A percentile compares a stretch with the other conserved stretches of the same genome.
Evolutionary conservation across 2,329 filamentous ascomycete genomes (phyloP).

Genomic region (Aquanectria penicillioides): DNA sequence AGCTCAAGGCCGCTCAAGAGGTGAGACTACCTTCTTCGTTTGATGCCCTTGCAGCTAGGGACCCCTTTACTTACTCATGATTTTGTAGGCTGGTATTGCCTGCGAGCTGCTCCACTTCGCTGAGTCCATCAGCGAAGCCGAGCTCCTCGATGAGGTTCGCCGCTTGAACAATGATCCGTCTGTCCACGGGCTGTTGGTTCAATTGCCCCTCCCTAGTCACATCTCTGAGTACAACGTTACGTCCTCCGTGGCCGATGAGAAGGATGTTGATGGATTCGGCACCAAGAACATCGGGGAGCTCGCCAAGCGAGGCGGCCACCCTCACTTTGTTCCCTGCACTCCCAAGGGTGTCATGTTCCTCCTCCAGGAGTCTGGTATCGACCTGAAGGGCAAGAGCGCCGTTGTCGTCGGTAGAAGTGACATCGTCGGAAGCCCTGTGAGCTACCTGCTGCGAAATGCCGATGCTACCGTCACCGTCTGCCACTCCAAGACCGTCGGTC

Average conservation of each 20-base stretch:
- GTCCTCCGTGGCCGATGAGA: conserved; percentile 89
- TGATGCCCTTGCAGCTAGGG: background rate
- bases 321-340: conserved; percentile 93
- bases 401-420: conserved; percentile 95
- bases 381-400: conserved; percentile 88
- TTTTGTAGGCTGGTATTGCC: conserved; percentile 81
- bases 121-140: conserved; percentile 82
- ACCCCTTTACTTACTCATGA: background rate
- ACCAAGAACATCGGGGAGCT: conserved; percentile 95
- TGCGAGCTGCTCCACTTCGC: conserved; percentile 89
- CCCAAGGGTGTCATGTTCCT: conserved; percentile 97
- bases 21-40: conserved; percentile 54
- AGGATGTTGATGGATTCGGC: conserved; percentile 98
- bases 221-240: conserved; percentile 92
- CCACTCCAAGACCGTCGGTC: conserved; percentile 84
- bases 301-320: conserved; percentile 91
- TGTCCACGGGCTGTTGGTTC: conserved; percentile 93
- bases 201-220: conserved; percentile 88
- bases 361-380: conserved; percentile 83
- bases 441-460: conserved; percentile 93
- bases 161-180: conserved; percentile 85
- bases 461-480: conserved; percentile 97
- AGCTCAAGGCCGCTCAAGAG: conserved; percentile 95
- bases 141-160: conserved; percentile 85
- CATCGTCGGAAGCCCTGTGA: conserved; percentile 96